These are phyloP conservation scores for Barnettozyma hawaiiensis DNA, from an alignment of 1,139 yeast species.

Conservation along the genomic window DNA sequence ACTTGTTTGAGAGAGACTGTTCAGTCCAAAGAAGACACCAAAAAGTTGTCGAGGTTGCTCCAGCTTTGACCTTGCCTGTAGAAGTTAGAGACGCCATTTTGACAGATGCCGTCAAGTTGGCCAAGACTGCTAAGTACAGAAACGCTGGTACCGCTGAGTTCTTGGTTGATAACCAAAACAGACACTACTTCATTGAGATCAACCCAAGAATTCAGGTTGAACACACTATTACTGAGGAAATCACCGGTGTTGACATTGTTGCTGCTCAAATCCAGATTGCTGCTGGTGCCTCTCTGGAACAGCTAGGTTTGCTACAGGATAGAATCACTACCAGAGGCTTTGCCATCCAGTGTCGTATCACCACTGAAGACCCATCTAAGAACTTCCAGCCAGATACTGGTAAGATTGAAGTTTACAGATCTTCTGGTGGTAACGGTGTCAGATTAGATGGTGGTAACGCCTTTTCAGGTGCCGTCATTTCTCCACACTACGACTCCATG, in stretches of 20 bases:
- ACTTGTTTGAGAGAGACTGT: slow-evolving; percentile 96
- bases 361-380: slow-evolving; percentile 96
- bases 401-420: slow-evolving; percentile 94
- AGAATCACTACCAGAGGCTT: slow-evolving; percentile 94
- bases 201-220: slow-evolving; percentile 99
- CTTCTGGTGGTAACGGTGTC: slow-evolving; percentile 99
- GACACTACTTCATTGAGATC: slow-evolving; percentile 97
- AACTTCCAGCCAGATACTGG: slow-evolving; percentile 99
- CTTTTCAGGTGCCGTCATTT: slow-evolving; percentile 95
- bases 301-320: slow-evolving; percentile 89
- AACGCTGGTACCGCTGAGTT: slow-evolving; percentile 99
- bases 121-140: slow-evolving; percentile 81
- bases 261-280: slow-evolving; percentile 99
- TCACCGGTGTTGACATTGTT: slow-evolving; percentile 95
- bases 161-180: slow-evolving; percentile 85
- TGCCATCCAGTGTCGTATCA: slow-evolving; percentile 98
- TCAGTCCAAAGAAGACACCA: slow-evolving; percentile 99
- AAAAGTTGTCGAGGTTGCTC: slow-evolving; percentile 98
- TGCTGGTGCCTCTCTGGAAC: slow-evolving; percentile 93
- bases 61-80: slow-evolving; percentile 86
- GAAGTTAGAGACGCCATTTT: slow-evolving; percentile 85
- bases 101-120: slow-evolving; percentile 90
- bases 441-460: slow-evolving; percentile 99
- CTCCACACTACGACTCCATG: slow-evolving; percentile 98
- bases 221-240: slow-evolving; percentile 98